Conservation (phyloP, 257 asterid species). For the Nicotiana benthamiana region DNA sequence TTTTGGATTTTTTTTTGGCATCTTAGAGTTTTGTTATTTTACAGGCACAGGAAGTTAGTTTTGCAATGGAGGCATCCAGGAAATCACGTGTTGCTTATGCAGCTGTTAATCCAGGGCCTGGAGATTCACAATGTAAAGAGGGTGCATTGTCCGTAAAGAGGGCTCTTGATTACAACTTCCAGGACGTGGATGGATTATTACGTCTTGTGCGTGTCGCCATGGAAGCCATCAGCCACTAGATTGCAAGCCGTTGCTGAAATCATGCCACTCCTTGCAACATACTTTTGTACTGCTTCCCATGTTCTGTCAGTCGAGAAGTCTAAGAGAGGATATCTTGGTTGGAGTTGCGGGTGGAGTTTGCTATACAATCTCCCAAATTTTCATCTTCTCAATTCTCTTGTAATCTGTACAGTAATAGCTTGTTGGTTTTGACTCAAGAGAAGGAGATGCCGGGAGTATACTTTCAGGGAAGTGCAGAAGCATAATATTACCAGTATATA, state of each 20-base stretch:
- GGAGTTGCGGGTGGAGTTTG: slow-evolving; percentile 7
- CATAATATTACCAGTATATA: background rate
- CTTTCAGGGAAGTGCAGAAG: background rate
- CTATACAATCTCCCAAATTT: slow-evolving; percentile 13
- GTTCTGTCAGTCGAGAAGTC: slow-evolving; percentile 10
- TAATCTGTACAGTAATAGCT: slow-evolving; percentile 39
- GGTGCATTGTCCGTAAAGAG: slow-evolving; percentile 48
- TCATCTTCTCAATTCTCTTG: slow-evolving; percentile 25
- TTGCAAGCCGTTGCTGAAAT: slow-evolving; percentile 6
- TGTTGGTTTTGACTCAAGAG: background rate
- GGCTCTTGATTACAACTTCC: slow-evolving; percentile 91
- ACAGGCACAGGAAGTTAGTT: slow-evolving; percentile 74
- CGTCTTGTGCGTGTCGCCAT: slow-evolving; percentile 79
- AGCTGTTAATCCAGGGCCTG: slow-evolving; percentile 55
- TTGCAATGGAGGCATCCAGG: slow-evolving; percentile 94
- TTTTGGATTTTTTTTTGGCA: background rate
- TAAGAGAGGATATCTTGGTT: background rate
- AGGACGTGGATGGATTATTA: slow-evolving; percentile 77
- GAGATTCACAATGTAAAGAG: slow-evolving; percentile 50
- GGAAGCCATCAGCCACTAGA: slow-evolving; percentile 61
- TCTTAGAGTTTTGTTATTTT: slow-evolving; percentile 6
- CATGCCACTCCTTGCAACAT: slow-evolving; percentile 17
- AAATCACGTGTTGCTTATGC: slow-evolving; percentile 69
- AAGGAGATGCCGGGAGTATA: background rate
- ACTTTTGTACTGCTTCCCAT: slow-evolving; percentile 3